phyloP scores from a whole-genome alignment of 2,329 filamentous ascomycete species.

The Trichophyton simii region DNA sequence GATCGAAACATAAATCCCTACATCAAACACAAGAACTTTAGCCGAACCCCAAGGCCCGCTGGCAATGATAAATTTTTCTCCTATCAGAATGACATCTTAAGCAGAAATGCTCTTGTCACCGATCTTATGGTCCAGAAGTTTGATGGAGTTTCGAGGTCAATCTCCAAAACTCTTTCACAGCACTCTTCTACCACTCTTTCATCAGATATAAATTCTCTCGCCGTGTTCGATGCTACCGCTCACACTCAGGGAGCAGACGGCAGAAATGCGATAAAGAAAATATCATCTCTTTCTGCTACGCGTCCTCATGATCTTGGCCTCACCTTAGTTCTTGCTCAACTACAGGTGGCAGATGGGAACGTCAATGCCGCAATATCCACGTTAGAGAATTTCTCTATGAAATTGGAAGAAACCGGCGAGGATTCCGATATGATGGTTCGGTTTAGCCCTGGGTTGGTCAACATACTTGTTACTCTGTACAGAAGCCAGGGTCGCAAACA shows the following conservation, averaged over 20 bases:
- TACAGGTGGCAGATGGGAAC: slow-evolving; percentile 63
- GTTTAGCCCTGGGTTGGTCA: slow-evolving; percentile 74
- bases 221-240: slow-evolving; percentile 62
- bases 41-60: slow-evolving; percentile 36
- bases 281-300: slow-evolving; percentile 57
- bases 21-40: slow-evolving; percentile 44
- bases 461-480: slow-evolving; percentile 67
- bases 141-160: slow-evolving; percentile 45
- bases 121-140: slow-evolving; percentile 50
- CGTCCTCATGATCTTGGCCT: slow-evolving; percentile 71
- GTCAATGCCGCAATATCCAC: slow-evolving; percentile 60
- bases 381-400: slow-evolving; percentile 61
- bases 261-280: slow-evolving; percentile 55
- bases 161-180: slow-evolving; percentile 37
- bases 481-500: slow-evolving; percentile 59
- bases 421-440: slow-evolving; percentile 54
- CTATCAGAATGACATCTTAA: slow-evolving; percentile 44
- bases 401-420: slow-evolving; percentile 51
- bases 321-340: slow-evolving; percentile 64
- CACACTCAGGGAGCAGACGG: slow-evolving; percentile 51
- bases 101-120: slow-evolving; percentile 43
- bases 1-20: slow-evolving; percentile 43
- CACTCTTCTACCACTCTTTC: slow-evolving; percentile 39
- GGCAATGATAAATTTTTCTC: slow-evolving; percentile 46
- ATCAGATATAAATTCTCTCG: slow-evolving; percentile 42